Conservation (phyloP, 805 yeast species). For the Peterozyma toletana region DNA sequence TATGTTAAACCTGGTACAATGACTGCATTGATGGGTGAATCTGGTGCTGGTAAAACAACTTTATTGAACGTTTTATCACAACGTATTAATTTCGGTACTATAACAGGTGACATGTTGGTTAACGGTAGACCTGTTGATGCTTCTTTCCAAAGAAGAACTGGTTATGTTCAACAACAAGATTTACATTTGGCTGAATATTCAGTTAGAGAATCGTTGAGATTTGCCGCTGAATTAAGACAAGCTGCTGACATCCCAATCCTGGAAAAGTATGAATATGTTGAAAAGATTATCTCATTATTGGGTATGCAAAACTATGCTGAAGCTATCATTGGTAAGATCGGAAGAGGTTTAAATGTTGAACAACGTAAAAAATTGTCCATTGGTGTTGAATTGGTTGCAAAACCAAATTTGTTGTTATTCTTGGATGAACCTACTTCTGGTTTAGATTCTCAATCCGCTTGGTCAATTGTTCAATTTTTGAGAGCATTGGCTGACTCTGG, state of each 20-base stretch:
- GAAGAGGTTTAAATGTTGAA: conserved; percentile 48
- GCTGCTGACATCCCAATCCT: conserved; percentile 28
- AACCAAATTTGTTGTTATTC: conserved; percentile 44
- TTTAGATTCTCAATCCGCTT: conserved; percentile 53
- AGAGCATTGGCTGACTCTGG: conserved; percentile 45
- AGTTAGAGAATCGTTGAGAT: conserved; percentile 45
- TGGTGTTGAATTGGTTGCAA: conserved; percentile 51
- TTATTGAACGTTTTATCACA: conserved; percentile 46
- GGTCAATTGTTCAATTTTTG: conserved; percentile 50
- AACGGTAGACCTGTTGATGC: conserved; percentile 41
- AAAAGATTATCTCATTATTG: conserved; percentile 38
- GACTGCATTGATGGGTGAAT: conserved; percentile 65
- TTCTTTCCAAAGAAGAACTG: conserved; percentile 47
- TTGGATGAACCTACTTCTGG: conserved; percentile 61
- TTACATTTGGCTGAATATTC: conserved; percentile 43
- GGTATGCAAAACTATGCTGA: conserved; percentile 49
- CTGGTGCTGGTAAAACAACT: conserved; percentile 59
- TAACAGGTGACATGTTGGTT: conserved; percentile 52
- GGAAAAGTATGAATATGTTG: conserved; percentile 45
- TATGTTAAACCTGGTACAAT: conserved; percentile 81
- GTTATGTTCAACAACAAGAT: conserved; percentile 58
- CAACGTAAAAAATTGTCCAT: conserved; percentile 48
- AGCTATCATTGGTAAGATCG: conserved; percentile 40
- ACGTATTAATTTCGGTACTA: conserved; percentile 47
- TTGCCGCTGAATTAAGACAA: conserved; percentile 45